A percentile compares a stretch with the other conserved stretches of the same genome.
Conservation (phyloP, 306 rosid species). For the Sechiopsis laciniata region DNA sequence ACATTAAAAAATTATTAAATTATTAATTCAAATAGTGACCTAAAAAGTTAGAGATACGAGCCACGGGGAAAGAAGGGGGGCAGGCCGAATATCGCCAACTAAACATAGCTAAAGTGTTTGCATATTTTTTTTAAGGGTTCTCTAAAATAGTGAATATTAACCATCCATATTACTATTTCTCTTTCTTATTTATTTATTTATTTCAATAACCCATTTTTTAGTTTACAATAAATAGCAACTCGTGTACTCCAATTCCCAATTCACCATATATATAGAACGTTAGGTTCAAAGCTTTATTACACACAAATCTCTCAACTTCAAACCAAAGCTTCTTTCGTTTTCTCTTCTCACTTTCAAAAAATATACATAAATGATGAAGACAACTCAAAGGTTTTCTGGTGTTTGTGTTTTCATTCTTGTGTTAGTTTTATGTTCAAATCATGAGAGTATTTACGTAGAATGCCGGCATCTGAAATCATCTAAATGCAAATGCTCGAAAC, state of each 20-base stretch:
- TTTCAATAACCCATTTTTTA: background rate
- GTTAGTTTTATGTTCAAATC: constrained; percentile 29
- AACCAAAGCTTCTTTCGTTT: background rate
- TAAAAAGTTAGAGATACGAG: constrained; percentile 20
- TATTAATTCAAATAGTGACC: background rate
- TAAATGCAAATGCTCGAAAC: constrained; percentile 26
- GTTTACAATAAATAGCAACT: background rate
- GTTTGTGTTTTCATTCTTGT: constrained; percentile 31
- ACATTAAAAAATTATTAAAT: background rate
- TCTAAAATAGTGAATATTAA: constrained; percentile 31
- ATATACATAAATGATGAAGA: constrained; percentile 30
- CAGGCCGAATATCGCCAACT: constrained; percentile 34
- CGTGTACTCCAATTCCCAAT: background rate
- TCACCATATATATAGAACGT: background rate
- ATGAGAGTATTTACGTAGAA: constrained; percentile 32
- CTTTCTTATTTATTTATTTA: background rate
- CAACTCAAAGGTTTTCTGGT: constrained; percentile 1
- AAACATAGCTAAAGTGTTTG: constrained; percentile 12
- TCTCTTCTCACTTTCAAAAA: background rate
- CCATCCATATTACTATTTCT: constrained; percentile 28
- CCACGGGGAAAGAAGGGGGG: constrained; percentile 22
- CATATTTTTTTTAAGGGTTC: constrained; percentile 23
- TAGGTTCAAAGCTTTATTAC: background rate
- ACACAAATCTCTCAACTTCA: constrained; percentile 10
- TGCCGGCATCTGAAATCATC: constrained; percentile 40